Percentiles rank a stretch among this genome's conserved stretches.
These are phyloP conservation scores for Aspergillus nidulans DNA, from an alignment of 495 filamentous ascomycete species.

Conservation along the genomic window DNA sequence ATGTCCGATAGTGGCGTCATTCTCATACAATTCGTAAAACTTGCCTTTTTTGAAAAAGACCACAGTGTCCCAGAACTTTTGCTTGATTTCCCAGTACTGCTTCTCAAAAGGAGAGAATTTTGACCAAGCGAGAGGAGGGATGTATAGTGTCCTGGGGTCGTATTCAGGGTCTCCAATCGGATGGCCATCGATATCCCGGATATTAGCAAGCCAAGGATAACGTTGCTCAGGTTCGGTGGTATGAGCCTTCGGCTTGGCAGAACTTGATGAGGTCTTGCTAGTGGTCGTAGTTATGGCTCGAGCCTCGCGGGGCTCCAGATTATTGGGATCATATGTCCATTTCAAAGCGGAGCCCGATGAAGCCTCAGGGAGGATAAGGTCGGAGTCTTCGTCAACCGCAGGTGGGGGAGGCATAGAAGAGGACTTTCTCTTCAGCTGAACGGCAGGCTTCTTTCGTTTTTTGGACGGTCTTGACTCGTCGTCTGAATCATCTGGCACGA, in stretches of 20 bases:
- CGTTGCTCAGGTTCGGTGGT: conserved; percentile 73
- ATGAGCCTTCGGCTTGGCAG: conserved; percentile 70
- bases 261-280: conserved; percentile 44
- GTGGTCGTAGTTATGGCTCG: conserved; percentile 33
- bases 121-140: conserved; percentile 70
- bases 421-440: conserved; percentile 50
- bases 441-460: conserved; percentile 65
- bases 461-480: conserved; percentile 63
- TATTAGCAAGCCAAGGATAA: conserved; percentile 84
- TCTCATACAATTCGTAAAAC: conserved; percentile 98
- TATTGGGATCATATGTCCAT: conserved; percentile 84
- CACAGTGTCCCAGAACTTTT: conserved; percentile 93
- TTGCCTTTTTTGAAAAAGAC: conserved; percentile 99
- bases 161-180: conserved; percentile 79
- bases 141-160: conserved; percentile 85
- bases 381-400: conserved; percentile 46
- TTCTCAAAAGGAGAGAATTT: conserved; percentile 93
- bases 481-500: conserved; percentile 75
- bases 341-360: conserved; percentile 71
- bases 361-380: conserved; percentile 47
- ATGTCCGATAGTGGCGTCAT: conserved; percentile 95
- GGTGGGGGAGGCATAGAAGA: conserved; percentile 46
- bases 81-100: conserved; percentile 99
- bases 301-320: conserved; percentile 55
- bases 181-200: conserved; percentile 77